Evolutionary conservation across 2,329 filamentous ascomycete species (phyloP).

Genomic region (Pseudocercospora vitis): DNA sequence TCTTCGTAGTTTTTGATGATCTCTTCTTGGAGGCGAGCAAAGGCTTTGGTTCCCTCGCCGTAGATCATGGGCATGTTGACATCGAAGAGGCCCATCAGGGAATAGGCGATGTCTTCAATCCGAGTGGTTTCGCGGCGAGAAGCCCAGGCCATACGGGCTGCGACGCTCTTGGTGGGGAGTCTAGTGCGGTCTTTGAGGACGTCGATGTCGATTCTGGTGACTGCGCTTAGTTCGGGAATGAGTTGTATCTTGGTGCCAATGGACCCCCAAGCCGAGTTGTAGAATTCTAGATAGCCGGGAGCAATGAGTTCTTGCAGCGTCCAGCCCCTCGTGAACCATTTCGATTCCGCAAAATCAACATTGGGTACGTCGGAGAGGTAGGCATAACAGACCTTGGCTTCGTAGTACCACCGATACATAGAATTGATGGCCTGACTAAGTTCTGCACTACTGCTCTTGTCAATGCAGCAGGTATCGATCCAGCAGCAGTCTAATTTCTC

Average conservation of each 20-base stretch:
- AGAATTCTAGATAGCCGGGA: conserved; percentile 27
- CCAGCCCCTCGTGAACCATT: conserved; percentile 29
- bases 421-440: conserved; percentile 38
- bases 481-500: conserved; percentile 39
- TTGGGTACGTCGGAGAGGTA: conserved; percentile 29
- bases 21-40: conserved; percentile 32
- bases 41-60: conserved; percentile 30
- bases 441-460: conserved; percentile 40
- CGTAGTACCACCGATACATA: conserved; percentile 39
- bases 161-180: conserved; percentile 22
- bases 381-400: conserved; percentile 40
- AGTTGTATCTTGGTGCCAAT: conserved; percentile 27
- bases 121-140: conserved; percentile 20
- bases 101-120: conserved; percentile 29
- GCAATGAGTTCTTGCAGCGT: conserved; percentile 31
- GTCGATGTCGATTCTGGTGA: conserved; percentile 35
- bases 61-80: conserved; percentile 33
- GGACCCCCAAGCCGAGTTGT: conserved; percentile 13
- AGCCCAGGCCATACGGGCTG: conserved; percentile 28
- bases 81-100: conserved; percentile 31
- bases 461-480: conserved; percentile 45
- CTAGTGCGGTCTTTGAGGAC: conserved; percentile 21
- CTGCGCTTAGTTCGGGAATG: conserved; percentile 25
- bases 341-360: conserved; percentile 12
- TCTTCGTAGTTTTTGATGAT: conserved; percentile 31